phyloP scores from a whole-genome alignment of 2,329 filamentous ascomycete species.

The Pseudogymnoascus sp. region DNA sequence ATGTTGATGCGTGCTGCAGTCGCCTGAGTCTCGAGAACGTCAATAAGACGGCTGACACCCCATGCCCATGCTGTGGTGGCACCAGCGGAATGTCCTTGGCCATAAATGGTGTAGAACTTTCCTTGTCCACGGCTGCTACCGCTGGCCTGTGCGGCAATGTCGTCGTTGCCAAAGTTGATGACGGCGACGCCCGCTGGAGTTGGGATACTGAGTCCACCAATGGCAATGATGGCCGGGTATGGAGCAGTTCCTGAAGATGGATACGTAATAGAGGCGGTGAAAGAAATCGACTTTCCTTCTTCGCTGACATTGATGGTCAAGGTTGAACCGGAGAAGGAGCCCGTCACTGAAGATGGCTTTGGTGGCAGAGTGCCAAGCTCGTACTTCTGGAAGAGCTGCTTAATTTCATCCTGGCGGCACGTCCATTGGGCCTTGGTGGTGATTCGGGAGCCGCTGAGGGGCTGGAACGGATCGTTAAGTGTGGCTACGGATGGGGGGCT shows the following conservation, averaged over 20 bases:
- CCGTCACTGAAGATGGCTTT: constrained; percentile 40
- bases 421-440: constrained; percentile 40
- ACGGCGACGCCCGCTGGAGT: constrained; percentile 47
- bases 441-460: constrained; percentile 36
- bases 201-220: constrained; percentile 48
- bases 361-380: constrained; percentile 43
- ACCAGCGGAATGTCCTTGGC: constrained; percentile 46
- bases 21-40: constrained; percentile 45
- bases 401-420: constrained; percentile 44
- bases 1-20: constrained; percentile 41
- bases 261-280: constrained; percentile 37
- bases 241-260: constrained; percentile 37
- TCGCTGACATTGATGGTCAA: constrained; percentile 39
- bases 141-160: constrained; percentile 45
- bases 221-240: constrained; percentile 51
- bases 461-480: constrained; percentile 40
- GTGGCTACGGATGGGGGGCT: constrained; percentile 15
- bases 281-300: constrained; percentile 39
- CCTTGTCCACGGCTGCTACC: constrained; percentile 46
- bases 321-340: constrained; percentile 35
- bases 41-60: constrained; percentile 54
- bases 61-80: constrained; percentile 57
- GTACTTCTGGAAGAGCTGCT: constrained; percentile 41
- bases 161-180: constrained; percentile 53
- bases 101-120: constrained; percentile 54